Percentiles rank a stretch among this genome's conserved stretches.
Evolutionary conservation across 441 rosid species (phyloP).

Genomic region (Lepidium campestre): DNA sequence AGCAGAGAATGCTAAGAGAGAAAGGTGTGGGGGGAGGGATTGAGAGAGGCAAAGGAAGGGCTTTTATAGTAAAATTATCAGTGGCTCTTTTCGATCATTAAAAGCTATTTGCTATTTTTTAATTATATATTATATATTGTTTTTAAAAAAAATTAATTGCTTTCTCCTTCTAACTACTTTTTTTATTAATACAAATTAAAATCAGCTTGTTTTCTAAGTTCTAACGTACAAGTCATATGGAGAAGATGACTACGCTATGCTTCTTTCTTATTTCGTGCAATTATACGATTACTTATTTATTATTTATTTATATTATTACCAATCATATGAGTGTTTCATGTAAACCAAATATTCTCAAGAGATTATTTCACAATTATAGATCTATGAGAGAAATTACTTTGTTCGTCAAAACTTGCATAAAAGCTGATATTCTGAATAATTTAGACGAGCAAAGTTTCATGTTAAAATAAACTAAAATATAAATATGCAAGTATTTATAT

Average conservation of each 20-base stretch:
- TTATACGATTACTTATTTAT: background rate
- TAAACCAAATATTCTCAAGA: background rate
- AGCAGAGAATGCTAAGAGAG: background rate
- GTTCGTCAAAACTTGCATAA: too few species aligned
- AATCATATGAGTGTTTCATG: conserved; percentile 9
- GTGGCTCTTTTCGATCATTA: conserved; percentile 20
- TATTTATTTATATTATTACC: background rate
- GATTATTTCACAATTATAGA: background rate
- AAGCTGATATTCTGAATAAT: too few species aligned
- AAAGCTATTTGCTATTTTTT: conserved; percentile 21
- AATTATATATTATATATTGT: background rate
- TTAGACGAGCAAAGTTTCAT: too few species aligned
- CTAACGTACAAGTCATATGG: conserved; percentile 29
- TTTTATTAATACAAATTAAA: background rate
- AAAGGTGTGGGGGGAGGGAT: conserved; percentile 43
- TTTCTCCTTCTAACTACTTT: conserved; percentile 14
- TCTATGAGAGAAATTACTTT: too few species aligned
- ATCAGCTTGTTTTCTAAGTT: conserved; percentile 20
- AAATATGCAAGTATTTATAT: too few species aligned
- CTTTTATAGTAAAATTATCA: conserved; percentile 41
- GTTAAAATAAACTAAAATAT: too few species aligned
- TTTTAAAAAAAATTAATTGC: background rate
- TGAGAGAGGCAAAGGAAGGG: conserved; percentile 19
- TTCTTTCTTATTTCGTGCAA: conserved; percentile 6
- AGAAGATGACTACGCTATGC: conserved; percentile 18